Evolutionary conservation across 2,329 filamentous ascomycete species (phyloP).

Genomic region (Trichoderma hamatum): DNA sequence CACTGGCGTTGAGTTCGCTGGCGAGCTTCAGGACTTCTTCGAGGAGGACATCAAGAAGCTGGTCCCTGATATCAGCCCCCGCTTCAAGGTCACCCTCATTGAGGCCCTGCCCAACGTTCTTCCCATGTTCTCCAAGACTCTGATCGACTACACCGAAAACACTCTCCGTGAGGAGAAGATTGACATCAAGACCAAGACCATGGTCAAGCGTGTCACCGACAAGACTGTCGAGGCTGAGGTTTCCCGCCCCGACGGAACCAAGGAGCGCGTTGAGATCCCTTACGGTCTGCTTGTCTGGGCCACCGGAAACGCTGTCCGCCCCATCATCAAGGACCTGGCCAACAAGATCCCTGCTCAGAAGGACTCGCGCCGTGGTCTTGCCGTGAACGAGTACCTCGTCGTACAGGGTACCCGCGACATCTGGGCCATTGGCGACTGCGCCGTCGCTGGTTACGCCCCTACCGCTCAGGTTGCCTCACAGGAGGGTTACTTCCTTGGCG

Average conservation of each 20-base stretch:
- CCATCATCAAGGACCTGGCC: constrained; percentile 90
- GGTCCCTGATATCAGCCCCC: constrained; percentile 90
- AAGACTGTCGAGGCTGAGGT: constrained; percentile 91
- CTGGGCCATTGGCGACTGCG: constrained; percentile 97
- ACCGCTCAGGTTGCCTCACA: constrained; percentile 96
- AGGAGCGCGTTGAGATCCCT: constrained; percentile 78
- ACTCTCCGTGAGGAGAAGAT: constrained; percentile 99
- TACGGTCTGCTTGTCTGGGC: constrained; percentile 98
- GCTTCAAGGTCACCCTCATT: constrained; percentile 96
- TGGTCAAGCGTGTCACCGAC: constrained; percentile 96
- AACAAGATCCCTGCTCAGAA: constrained; percentile 89
- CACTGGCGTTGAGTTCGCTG: constrained; percentile 97
- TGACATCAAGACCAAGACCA: constrained; percentile 95
- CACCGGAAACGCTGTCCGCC: constrained; percentile 91
- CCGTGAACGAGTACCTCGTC: constrained; percentile 98
- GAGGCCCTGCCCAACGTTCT: constrained; percentile 96
- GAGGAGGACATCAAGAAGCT: constrained; percentile 97
- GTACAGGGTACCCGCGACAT: constrained; percentile 96
- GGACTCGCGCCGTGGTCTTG: constrained; percentile 89
- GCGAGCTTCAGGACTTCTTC: constrained; percentile 98
- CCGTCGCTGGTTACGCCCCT: constrained; percentile 94
- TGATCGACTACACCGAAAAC: constrained; percentile 99
- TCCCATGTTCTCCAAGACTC: constrained; percentile 97
- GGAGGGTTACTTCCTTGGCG: constrained; percentile 92
- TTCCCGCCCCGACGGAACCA: constrained; percentile 79